Percentiles rank a stretch among this genome's conserved stretches.
Evolutionary conservation across 2,329 filamentous ascomycete genomes (phyloP).

Genomic region (Sporothrix pallida): DNA sequence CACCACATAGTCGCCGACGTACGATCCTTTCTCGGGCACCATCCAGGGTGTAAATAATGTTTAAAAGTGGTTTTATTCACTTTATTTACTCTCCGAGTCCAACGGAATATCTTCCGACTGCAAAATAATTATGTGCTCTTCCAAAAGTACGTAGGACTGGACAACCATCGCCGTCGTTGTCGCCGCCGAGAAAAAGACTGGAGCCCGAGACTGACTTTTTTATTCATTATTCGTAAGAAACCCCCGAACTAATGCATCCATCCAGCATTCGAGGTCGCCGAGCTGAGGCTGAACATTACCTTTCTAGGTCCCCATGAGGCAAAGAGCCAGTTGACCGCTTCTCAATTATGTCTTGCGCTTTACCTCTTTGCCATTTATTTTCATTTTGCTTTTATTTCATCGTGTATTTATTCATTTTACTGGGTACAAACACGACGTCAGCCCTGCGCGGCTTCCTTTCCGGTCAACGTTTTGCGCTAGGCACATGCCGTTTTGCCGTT

Average conservation of each 20-base stretch:
- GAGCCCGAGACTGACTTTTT: neutral
- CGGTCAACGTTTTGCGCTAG: neutral
- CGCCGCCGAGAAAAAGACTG: neutral
- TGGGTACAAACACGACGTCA: no score
- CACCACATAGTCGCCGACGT: no score
- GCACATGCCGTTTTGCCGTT: neutral
- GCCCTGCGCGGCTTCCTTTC: neutral
- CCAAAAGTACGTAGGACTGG: no score
- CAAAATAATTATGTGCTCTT: no score
- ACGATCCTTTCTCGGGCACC: no score
- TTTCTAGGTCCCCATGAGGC: neutral
- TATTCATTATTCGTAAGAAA: neutral
- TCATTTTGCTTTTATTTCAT: neutral
- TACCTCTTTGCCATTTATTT: neutral
- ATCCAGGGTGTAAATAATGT: no score
- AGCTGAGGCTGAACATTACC: neutral
- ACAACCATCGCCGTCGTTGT: neutral
- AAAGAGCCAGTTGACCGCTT: neutral
- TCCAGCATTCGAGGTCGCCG: neutral
- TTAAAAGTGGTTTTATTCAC: no score
- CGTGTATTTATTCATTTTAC: no score
- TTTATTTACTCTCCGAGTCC: no score
- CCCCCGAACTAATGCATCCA: neutral
- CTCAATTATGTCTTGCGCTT: neutral
- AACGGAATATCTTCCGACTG: no score